phyloP scores from a whole-genome alignment of 148 eudicot genomes.

The Tetragonia tetragonoides region DNA sequence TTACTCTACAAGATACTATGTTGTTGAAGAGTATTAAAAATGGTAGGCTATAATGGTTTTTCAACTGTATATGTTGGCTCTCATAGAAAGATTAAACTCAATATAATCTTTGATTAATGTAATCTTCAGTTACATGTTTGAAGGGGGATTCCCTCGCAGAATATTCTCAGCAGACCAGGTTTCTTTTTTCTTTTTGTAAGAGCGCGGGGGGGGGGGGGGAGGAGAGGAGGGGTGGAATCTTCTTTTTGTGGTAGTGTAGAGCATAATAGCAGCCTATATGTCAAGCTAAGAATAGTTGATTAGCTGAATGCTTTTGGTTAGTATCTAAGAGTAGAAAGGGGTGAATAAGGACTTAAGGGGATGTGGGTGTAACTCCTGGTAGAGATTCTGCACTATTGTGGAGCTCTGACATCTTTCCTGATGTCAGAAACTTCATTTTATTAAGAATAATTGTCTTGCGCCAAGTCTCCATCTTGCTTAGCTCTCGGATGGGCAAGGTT shows the following conservation, averaged over 20 bases:
- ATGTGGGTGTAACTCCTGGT: slow-evolving; percentile 14
- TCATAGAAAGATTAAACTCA: neutral
- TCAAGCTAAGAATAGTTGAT: slow-evolving; percentile 16
- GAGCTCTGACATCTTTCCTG: slow-evolving; percentile 5
- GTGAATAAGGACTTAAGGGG: neutral
- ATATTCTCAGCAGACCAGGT: slow-evolving; percentile 12
- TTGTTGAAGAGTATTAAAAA: neutral
- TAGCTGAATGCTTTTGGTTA: slow-evolving; percentile 5
- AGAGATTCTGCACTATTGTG: slow-evolving; percentile 4
- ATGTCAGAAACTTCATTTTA: slow-evolving; percentile 9
- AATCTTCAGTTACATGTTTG: slow-evolving; percentile 8
- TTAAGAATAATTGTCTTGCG: neutral
- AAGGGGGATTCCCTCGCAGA: slow-evolving; percentile 10
- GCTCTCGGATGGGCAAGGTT: slow-evolving; percentile 9
- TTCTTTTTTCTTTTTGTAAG: too few species aligned
- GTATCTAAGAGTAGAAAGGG: slow-evolving; percentile 2
- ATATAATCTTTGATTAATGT: too few species aligned
- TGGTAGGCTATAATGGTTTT: neutral
- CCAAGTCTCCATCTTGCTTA: neutral
- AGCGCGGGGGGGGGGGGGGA: too few species aligned
- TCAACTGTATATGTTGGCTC: neutral
- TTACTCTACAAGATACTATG: neutral
- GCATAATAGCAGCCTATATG: slow-evolving; percentile 9
- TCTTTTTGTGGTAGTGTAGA: neutral
- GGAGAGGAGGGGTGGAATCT: slow-evolving; percentile 15